phyloP scores from a whole-genome alignment of 805 yeast species.

The Sungouiella blattae region DNA sequence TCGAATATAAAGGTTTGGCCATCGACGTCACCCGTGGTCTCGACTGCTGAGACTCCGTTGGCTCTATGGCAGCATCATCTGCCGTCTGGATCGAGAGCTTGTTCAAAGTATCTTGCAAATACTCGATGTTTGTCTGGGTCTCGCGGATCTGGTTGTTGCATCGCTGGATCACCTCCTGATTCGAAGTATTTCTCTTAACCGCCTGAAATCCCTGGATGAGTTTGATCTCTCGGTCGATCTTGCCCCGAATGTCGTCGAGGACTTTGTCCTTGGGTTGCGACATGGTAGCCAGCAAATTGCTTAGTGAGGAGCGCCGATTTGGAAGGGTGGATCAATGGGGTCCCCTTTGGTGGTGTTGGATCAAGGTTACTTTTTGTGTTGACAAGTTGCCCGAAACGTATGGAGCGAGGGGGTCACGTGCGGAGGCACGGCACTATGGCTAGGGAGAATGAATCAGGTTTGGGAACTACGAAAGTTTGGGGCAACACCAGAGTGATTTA shows the following conservation, averaged over 20 bases:
- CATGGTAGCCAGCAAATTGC: no score
- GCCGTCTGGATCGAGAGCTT: slow-evolving; percentile 46
- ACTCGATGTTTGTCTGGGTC: slow-evolving; percentile 86
- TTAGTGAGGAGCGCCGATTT: no score
- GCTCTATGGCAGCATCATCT: slow-evolving; percentile 2
- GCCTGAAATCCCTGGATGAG: slow-evolving; percentile 85
- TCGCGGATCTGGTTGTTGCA: slow-evolving; percentile 90
- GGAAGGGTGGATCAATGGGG: no score
- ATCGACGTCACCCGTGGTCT: slow-evolving; percentile 7
- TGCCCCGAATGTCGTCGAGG: slow-evolving; percentile 68
- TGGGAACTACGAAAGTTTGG: no score
- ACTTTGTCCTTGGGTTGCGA: slow-evolving; percentile 25
- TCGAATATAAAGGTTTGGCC: slow-evolving; percentile 50
- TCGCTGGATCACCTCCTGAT: slow-evolving; percentile 80
- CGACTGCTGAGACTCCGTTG: background rate
- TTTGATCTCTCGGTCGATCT: slow-evolving; percentile 84
- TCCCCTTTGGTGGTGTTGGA: background rate
- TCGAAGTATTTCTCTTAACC: slow-evolving; percentile 72
- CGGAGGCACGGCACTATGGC: no score
- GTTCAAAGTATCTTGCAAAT: slow-evolving; percentile 71
- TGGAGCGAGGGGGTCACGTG: slow-evolving; percentile 6
- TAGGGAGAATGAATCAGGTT: no score
- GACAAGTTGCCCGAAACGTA: slow-evolving; percentile 12
- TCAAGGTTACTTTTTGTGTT: slow-evolving; percentile 11
- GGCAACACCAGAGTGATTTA: no score